Evolutionary conservation across 1,284 basidiomycete species (phyloP), one percentile per base, ranked within the genome.

Genomic region (Stereum hirsutum): DNA sequence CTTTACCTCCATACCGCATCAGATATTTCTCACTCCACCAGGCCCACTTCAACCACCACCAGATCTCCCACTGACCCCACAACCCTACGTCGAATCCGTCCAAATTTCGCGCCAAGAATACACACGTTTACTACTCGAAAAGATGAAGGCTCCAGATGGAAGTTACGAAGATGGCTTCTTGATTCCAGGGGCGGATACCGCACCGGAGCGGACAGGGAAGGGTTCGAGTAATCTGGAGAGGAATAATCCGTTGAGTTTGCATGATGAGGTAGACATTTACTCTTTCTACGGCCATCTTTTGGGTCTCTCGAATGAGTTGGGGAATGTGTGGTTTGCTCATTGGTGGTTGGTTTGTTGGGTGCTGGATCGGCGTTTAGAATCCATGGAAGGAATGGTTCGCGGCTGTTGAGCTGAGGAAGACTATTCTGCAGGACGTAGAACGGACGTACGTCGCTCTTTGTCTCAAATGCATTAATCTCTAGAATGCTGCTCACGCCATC

Each of bases 311-410:
- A 17, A n/a, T n/a, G n/a, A n/a, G n/a, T n/a, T n/a, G n/a, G n/a
- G n/a, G n/a, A n/a, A n/a, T n/a, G n/a, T 41, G 38, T 44, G 23
- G 48, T 32, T n/a, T 15, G 25, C 19, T 42, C 31, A 20, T 23
- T 39, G n/a, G n/a, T n/a, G n/a, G n/a, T n/a, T n/a, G n/a, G n/a
- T n/a, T n/a, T n/a, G n/a, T n/a, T n/a, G n/a, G n/a, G n/a, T n/a
- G n/a, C 31, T 15, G 32, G 45, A 21, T 25, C 8, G 6, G 34
- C 20, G 20, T 42, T 24, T 49, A 90, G 80, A 94, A 92, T 60
- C 92, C 92, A 11, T 96, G 93, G 93, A 85, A 79, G 51, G 76
- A 82, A 35, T 96, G 90, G 89, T 97, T 96, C 58, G 70, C 79
- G 14, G 78, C 89, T 27, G 72, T 92, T 20, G 93, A 96, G 42